Evolutionary conservation across 257 asterid species (phyloP).

Genomic region (Solanum corneliomulleri): DNA sequence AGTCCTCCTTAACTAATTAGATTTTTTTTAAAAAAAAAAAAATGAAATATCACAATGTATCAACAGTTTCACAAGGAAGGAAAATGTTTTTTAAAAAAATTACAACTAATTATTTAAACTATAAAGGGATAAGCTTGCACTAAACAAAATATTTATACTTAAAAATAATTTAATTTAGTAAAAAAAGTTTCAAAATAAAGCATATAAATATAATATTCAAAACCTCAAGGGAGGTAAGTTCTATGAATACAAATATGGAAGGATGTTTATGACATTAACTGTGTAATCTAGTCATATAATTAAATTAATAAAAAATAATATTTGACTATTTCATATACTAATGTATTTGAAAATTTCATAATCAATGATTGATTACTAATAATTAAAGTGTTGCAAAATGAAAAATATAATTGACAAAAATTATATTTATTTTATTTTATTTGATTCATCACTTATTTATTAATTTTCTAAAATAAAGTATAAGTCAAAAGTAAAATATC

Average conservation of each 20-base stretch:
- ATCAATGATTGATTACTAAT: background rate
- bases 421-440: too few relatives aligned
- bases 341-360: background rate
- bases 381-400: background rate
- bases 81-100: too few relatives aligned
- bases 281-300: background rate
- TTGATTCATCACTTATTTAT: too few relatives aligned
- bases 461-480: too few relatives aligned
- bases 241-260: background rate
- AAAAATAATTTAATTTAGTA: too few relatives aligned
- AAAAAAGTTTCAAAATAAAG: too few relatives aligned
- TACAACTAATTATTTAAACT: background rate
- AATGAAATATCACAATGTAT: background rate
- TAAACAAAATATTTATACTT: background rate
- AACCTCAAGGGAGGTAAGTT: background rate
- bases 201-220: background rate
- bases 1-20: background rate
- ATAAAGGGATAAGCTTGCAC: background rate
- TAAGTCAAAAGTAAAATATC: too few relatives aligned
- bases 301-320: too few relatives aligned
- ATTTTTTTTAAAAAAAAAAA: too few relatives aligned
- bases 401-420: background rate
- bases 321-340: background rate
- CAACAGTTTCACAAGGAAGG: background rate
- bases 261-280: background rate